Evolutionary conservation across 2,329 filamentous ascomycete species (phyloP).

Genomic region (Biscogniauxia sp.): DNA sequence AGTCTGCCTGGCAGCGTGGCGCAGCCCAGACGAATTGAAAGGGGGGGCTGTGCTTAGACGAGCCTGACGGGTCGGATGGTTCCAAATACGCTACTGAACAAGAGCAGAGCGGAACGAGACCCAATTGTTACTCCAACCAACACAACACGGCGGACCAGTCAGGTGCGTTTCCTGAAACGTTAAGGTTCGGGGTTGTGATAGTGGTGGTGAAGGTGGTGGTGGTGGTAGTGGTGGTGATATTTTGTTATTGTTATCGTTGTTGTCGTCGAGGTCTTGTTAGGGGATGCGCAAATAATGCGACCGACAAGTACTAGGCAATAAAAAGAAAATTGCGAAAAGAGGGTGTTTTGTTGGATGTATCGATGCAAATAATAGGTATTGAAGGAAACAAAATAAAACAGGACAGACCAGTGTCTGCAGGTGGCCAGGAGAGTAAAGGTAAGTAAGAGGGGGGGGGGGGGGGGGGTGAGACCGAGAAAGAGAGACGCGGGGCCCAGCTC

Average conservation of each 20-base stretch:
- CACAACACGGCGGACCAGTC: slow-evolving; percentile 5
- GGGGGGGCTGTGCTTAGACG: slow-evolving; percentile 31
- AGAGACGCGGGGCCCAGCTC: slow-evolving; percentile 16
- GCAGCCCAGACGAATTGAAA: slow-evolving; percentile 26
- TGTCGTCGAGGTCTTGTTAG: too few relatives aligned
- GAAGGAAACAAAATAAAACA: too few relatives aligned
- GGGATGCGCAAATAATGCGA: too few relatives aligned
- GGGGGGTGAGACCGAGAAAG: slow-evolving; percentile 6
- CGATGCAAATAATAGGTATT: too few relatives aligned
- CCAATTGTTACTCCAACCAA: slow-evolving; percentile 9
- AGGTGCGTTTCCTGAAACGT: slow-evolving; percentile 1
- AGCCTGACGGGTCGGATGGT: slow-evolving; percentile 19
- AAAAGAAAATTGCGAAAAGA: too few relatives aligned
- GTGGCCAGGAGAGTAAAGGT: neutral
- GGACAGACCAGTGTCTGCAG: too few relatives aligned
- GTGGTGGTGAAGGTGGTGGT: too few relatives aligned
- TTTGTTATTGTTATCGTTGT: too few relatives aligned
- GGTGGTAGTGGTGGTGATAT: too few relatives aligned
- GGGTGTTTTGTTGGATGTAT: too few relatives aligned
- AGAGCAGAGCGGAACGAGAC: neutral
- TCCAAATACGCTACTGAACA: slow-evolving; percentile 12
- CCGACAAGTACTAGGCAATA: too few relatives aligned
- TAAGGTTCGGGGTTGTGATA: too few relatives aligned
- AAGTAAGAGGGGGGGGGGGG: neutral
- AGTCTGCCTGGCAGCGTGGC: slow-evolving; percentile 33